Evolutionary conservation across 805 yeast species (phyloP).

Genomic region (Yueomyces sp.): DNA sequence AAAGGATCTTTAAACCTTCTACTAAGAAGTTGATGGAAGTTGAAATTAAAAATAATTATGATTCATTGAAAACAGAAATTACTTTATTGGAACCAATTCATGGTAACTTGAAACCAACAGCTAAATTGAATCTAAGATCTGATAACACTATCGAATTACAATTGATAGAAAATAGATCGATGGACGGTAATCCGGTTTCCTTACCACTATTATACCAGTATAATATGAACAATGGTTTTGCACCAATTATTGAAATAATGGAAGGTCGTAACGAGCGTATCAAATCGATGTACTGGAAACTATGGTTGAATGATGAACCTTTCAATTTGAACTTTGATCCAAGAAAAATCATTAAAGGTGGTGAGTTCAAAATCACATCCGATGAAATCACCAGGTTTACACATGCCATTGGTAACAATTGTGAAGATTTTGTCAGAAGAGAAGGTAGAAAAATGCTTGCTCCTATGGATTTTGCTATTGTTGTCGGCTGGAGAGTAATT

Average conservation of each 20-base stretch:
- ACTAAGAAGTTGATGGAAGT: conserved; percentile 37
- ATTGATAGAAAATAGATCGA: conserved; percentile 80
- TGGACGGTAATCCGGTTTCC: conserved; percentile 58
- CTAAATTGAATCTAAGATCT: conserved; percentile 41
- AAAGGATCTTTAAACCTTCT: conserved; percentile 66
- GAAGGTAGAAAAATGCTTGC: conserved; percentile 76
- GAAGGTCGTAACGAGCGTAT: conserved; percentile 85
- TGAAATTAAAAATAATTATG: conserved; percentile 42
- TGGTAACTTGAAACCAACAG: conserved; percentile 56
- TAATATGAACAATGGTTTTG: conserved; percentile 81
- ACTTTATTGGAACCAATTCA: conserved; percentile 58
- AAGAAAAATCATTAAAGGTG: conserved; percentile 58
- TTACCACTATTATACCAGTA: conserved; percentile 69
- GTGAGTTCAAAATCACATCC: conserved; percentile 50
- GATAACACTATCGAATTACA: conserved; percentile 48
- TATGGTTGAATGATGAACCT: conserved; percentile 69
- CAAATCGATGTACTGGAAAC: conserved; percentile 92
- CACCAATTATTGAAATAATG: conserved; percentile 85
- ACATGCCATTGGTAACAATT: conserved; percentile 92
- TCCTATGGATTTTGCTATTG: conserved; percentile 99
- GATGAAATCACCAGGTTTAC: conserved; percentile 82
- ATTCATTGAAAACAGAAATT: conserved; percentile 43
- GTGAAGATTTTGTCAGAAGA: conserved; percentile 89
- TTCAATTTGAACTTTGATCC: conserved; percentile 55
- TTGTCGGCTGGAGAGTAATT: conserved; percentile 95